These are phyloP conservation scores for Cutaneotrichosporon mucoides DNA, from an alignment of 1,284 basidiomycete species.

Conservation along the genomic window DNA sequence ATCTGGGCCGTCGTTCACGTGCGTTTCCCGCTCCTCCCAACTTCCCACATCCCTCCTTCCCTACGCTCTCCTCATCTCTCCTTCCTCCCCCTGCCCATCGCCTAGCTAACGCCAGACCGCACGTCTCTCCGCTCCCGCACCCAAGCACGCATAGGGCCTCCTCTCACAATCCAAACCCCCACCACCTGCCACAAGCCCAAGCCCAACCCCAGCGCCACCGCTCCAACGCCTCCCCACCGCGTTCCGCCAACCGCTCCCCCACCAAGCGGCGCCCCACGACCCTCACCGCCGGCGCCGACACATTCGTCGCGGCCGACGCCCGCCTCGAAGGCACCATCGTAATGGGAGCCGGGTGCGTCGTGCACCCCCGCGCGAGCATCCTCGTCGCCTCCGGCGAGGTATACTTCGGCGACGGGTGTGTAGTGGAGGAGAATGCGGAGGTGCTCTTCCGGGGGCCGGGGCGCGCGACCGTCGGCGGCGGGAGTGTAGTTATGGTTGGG, in stretches of 20 bases:
- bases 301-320: constrained; percentile 74
- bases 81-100: too few relatives aligned
- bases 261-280: background rate
- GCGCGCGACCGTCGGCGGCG: constrained; percentile 77
- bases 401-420: constrained; percentile 77
- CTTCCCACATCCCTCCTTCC: too few relatives aligned
- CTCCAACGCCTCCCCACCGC: background rate
- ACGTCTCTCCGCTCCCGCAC: too few relatives aligned
- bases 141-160: too few relatives aligned
- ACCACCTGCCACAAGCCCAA: background rate
- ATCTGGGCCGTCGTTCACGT: too few relatives aligned
- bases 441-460: constrained; percentile 69
- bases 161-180: background rate
- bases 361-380: constrained; percentile 91
- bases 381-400: constrained; percentile 73
- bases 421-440: constrained; percentile 84
- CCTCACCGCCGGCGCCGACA: background rate
- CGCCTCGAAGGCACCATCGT: constrained; percentile 86
- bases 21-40: too few relatives aligned
- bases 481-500: constrained; percentile 89
- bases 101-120: too few relatives aligned
- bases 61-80: too few relatives aligned
- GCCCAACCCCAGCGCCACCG: background rate
- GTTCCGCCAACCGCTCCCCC: background rate
- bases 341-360: constrained; percentile 77